phyloP scores from a whole-genome alignment of 116 monocot species.

The Trichopus zeylanicus region DNA sequence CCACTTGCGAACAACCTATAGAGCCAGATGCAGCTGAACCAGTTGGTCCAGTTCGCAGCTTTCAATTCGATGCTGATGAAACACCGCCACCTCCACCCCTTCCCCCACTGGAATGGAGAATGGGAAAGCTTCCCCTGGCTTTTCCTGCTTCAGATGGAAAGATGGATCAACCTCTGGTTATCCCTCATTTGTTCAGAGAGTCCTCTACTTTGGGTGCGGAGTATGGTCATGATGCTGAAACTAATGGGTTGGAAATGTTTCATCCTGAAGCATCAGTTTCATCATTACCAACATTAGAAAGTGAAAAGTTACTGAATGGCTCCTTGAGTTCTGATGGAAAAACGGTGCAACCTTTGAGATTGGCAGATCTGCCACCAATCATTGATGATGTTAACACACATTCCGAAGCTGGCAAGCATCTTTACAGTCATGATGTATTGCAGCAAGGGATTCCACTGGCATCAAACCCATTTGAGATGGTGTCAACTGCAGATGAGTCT shows the following conservation, averaged over 20 bases:
- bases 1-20: neutral
- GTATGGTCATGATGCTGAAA: neutral
- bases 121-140: constrained; percentile 37
- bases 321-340: constrained; percentile 12
- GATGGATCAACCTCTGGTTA: neutral
- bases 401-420: constrained; percentile 12
- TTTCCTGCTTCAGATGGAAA: constrained; percentile 3
- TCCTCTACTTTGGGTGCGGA: neutral
- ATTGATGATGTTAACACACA: constrained; percentile 5
- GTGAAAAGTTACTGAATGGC: constrained; percentile 1
- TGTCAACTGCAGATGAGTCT: constrained; percentile 2
- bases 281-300: constrained; percentile 1
- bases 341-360: constrained; percentile 12
- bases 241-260: neutral
- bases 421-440: neutral
- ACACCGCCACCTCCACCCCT: constrained; percentile 78
- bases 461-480: constrained; percentile 1
- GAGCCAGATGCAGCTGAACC: neutral
- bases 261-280: constrained; percentile 6
- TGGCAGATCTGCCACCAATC: constrained; percentile 25
- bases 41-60: constrained; percentile 7
- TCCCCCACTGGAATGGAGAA: constrained; percentile 83
- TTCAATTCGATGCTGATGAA: constrained; percentile 14
- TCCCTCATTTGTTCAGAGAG: neutral
- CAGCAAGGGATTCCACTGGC: neutral